phyloP scores from a whole-genome alignment of 2,329 filamentous ascomycete genomes.

The Fusarium sp. region DNA sequence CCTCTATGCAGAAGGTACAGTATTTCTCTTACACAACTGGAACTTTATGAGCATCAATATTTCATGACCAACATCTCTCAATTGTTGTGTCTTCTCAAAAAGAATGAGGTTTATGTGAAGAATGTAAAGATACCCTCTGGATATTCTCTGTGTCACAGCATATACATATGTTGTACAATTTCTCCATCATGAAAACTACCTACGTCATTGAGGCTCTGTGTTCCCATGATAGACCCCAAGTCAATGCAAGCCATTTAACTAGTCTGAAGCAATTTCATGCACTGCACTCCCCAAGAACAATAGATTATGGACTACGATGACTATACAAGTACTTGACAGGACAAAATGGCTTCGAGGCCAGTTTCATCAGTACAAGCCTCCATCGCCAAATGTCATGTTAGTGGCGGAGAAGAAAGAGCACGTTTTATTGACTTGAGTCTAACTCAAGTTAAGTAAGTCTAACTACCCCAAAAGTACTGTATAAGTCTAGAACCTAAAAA shows the following conservation, averaged over 20 bases:
- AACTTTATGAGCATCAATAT: neutral
- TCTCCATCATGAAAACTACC: conserved; percentile 37
- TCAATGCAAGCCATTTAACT: conserved; percentile 8
- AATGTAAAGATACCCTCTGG: accelerated
- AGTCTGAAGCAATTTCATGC: neutral
- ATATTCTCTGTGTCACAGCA: neutral
- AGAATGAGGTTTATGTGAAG: neutral
- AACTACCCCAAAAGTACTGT: conserved; percentile 31
- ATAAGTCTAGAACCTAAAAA: conserved; percentile 21
- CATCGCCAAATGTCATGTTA: conserved; percentile 20
- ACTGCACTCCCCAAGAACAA: neutral
- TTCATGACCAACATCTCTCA: accelerated
- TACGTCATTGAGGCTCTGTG: conserved; percentile 42
- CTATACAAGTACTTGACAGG: too few species aligned
- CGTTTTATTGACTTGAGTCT: conserved; percentile 1
- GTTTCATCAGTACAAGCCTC: neutral
- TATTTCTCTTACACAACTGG: neutral
- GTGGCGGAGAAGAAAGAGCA: conserved; percentile 33
- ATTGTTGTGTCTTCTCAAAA: neutral
- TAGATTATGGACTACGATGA: neutral
- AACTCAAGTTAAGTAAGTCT: neutral
- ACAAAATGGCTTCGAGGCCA: too few species aligned
- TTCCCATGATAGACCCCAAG: conserved; percentile 24
- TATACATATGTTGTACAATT: neutral
- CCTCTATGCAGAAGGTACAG: neutral